phyloP scores from a whole-genome alignment of 2,329 filamentous ascomycete species.

The Botrytis byssoidea region DNA sequence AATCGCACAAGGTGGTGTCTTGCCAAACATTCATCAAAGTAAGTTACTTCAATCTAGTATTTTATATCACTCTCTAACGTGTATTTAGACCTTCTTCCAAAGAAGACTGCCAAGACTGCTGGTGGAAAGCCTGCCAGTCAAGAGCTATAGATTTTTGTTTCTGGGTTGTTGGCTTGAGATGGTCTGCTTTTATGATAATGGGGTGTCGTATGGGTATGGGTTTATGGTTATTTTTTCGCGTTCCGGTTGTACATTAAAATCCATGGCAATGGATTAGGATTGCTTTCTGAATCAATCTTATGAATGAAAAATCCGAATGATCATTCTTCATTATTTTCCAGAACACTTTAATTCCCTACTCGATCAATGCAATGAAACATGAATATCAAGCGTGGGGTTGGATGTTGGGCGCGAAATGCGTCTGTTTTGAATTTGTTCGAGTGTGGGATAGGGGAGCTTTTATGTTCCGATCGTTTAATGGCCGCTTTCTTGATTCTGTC shows the following conservation, averaged over 20 bases:
- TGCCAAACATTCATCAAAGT: conserved; percentile 98
- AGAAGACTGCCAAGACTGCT: conserved; percentile 86
- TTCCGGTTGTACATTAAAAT: conserved; percentile 71
- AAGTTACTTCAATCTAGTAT: conserved; percentile 45
- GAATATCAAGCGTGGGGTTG: background rate
- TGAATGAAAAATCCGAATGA: conserved; percentile 35
- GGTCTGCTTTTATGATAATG: conserved; percentile 67
- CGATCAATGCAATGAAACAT: background rate
- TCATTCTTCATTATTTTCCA: conserved; percentile 15
- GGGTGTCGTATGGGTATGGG: conserved; percentile 71
- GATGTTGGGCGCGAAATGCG: background rate
- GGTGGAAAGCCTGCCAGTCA: conserved; percentile 87
- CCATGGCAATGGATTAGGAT: conserved; percentile 52
- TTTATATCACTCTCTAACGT: conserved; percentile 30
- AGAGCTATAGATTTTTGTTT: conserved; percentile 75
- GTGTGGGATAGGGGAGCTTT: background rate
- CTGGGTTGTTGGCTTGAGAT: conserved; percentile 54
- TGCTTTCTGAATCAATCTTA: conserved; percentile 40
- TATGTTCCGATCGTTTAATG: background rate
- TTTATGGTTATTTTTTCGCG: conserved; percentile 65
- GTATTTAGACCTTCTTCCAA: conserved; percentile 85
- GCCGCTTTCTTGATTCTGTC: background rate
- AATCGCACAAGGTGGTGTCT: conserved; percentile 94
- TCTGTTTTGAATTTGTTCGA: background rate
- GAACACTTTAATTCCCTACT: background rate